phyloP scores from a whole-genome alignment of 2,329 filamentous ascomycete genomes.

The Verticillium longisporum region DNA sequence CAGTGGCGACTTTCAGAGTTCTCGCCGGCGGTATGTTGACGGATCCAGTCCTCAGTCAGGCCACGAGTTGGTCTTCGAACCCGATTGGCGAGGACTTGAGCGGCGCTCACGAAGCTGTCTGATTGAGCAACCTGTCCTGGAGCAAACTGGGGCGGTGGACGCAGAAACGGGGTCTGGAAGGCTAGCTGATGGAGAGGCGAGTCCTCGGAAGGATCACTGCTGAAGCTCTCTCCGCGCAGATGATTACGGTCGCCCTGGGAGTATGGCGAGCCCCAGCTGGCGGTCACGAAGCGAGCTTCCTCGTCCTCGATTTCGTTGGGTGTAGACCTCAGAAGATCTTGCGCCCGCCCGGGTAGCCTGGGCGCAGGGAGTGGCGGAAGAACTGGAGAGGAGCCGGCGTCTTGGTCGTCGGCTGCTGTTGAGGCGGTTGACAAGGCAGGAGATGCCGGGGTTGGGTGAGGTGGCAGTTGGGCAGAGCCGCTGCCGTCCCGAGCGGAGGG shows the following conservation, averaged over 20 bases:
- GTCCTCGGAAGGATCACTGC: slow-evolving; percentile 50
- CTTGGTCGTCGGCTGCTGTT: slow-evolving; percentile 50
- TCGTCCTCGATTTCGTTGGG: slow-evolving; percentile 26
- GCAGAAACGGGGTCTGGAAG: slow-evolving; percentile 56
- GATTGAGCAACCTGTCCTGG: slow-evolving; percentile 26
- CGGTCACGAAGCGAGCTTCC: slow-evolving; percentile 52
- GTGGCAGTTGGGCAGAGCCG: slow-evolving; percentile 27
- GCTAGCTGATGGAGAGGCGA: slow-evolving; percentile 55
- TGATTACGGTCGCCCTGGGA: slow-evolving; percentile 52
- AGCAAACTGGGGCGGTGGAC: slow-evolving; percentile 43
- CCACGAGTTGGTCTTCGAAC: slow-evolving; percentile 52
- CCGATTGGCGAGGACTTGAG: slow-evolving; percentile 54
- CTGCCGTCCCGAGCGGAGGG: slow-evolving; percentile 53
- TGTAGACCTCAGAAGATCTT: slow-evolving; percentile 49
- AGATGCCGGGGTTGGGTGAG: slow-evolving; percentile 36
- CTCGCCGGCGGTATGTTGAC: slow-evolving; percentile 70
- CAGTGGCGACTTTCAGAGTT: slow-evolving; percentile 33
- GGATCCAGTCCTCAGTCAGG: slow-evolving; percentile 80
- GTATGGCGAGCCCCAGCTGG: slow-evolving; percentile 91
- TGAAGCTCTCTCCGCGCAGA: slow-evolving; percentile 43
- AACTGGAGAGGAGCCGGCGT: slow-evolving; percentile 49
- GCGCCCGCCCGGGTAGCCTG: slow-evolving; percentile 46
- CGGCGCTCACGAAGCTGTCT: slow-evolving; percentile 40
- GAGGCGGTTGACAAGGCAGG: slow-evolving; percentile 56
- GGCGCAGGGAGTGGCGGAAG: slow-evolving; percentile 54